Percentiles rank a stretch among this genome's conserved stretches.
These are phyloP conservation scores for Kwoniella bestiolae DNA, from an alignment of 768 basidiomycete genomes.

Conservation along the genomic window DNA sequence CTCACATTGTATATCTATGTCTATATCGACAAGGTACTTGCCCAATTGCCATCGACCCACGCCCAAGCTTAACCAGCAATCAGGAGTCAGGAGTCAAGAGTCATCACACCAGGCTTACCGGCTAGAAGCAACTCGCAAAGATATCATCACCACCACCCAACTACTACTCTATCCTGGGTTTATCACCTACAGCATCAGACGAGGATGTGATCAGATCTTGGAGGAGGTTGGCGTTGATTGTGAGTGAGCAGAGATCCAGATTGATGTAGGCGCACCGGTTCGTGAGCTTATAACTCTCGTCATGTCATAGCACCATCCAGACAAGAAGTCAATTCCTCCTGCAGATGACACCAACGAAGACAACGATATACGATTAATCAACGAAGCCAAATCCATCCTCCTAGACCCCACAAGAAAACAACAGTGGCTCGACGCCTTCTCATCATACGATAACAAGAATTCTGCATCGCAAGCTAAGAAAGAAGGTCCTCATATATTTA, in stretches of 20 bases:
- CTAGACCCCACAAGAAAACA: background rate
- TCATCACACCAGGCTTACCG: too few species aligned
- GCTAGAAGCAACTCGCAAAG: background rate
- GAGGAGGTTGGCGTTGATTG: conserved; percentile 34
- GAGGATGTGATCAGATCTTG: conserved; percentile 42
- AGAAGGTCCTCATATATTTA: conserved; percentile 24
- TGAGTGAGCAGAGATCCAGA: too few species aligned
- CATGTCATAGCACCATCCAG: conserved; percentile 30
- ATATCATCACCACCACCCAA: conserved; percentile 16
- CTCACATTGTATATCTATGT: too few species aligned
- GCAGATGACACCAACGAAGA: background rate
- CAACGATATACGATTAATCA: conserved; percentile 29
- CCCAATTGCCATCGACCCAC: too few species aligned
- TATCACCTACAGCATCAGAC: conserved; percentile 29
- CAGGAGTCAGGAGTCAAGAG: too few species aligned
- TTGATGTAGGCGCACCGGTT: too few species aligned
- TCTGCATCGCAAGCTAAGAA: background rate
- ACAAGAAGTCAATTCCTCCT: conserved; percentile 7
- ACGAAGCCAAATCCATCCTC: conserved; percentile 38
- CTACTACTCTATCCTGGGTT: conserved; percentile 43
- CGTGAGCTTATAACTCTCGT: too few species aligned
- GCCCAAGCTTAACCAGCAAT: too few species aligned
- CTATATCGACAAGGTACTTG: too few species aligned
- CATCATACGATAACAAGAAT: background rate
- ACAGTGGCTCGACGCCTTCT: background rate